Base-by-base conservation (phyloP, 2,329 filamentous ascomycete genomes). In the Bipolaris bicolor region DNA sequence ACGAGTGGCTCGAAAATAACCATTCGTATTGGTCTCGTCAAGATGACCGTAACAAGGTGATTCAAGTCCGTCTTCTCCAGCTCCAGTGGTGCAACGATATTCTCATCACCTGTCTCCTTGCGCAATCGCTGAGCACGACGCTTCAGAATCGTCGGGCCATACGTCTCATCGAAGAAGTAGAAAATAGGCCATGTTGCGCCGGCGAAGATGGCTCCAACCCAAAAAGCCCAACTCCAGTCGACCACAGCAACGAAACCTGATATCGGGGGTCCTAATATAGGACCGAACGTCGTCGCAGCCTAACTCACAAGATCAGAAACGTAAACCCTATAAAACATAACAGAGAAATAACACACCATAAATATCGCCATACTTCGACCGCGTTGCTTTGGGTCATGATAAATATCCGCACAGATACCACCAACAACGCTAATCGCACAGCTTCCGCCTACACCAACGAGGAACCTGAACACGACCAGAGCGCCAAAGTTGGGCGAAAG, bases 1-100 rank as follows among this genome's bases (percentile, higher is more conserved):
- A 94, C 89, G 48, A 94, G 89, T 47, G 88, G 87, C 70, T 95
- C 91, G 41, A 83, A 87, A 43, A 77, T 69, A n/a, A 91, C 79
- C 90, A 94, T 94, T 24, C 88, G 82, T 5, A 92, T 74, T 0
- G 91, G 90, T 0, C 90, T 80, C 1, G 87, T 88, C 36, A 93
- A 78, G 0, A 91, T 88, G n/a, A 89, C 84, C 1, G 83, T 86
- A n/a, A 87, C 72, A 50, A 91, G 82, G 63, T 89, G 83, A 34
- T 77, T 80, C 40, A 86, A 76, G 43, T 81, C 81, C 26, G 83
- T 81, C 50, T 82, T 78, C 66, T 90, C 86, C 20, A 90, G 75
- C 68, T 91, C 88, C 48, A 85, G 81, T 0, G 85, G 84, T 1
- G 89, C 84, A 49, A 86, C 78, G 49, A 87, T 82, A 58, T 80